These are phyloP conservation scores for Linanthus parryae DNA, from an alignment of 148 eudicot genomes.

Conservation along the genomic window DNA sequence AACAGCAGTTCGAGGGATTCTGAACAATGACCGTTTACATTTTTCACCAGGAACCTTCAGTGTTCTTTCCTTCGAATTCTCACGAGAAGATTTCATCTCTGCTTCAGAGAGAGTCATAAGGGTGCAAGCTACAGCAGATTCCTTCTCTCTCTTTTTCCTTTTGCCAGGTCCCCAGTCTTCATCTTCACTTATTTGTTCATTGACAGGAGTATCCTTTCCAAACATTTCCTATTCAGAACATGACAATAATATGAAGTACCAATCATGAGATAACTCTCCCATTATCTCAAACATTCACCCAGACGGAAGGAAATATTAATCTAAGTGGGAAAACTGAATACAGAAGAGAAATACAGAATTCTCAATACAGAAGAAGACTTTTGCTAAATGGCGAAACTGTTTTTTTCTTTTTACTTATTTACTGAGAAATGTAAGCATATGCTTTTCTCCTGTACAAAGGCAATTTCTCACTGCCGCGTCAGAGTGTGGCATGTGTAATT, in stretches of 20 bases:
- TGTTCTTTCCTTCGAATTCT: conserved; percentile 18
- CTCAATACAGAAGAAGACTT: no score
- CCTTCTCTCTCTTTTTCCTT: conserved; percentile 61
- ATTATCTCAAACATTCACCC: no score
- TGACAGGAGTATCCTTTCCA: conserved; percentile 55
- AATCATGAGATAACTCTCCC: neutral
- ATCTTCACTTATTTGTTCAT: conserved; percentile 73
- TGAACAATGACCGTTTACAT: conserved; percentile 39
- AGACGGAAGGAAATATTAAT: no score
- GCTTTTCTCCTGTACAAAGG: no score
- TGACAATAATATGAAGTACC: neutral
- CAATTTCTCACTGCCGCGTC: no score
- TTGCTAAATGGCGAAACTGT: no score
- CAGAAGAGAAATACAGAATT: no score
- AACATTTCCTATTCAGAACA: conserved; percentile 74
- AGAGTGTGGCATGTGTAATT: no score
- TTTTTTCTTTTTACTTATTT: no score
- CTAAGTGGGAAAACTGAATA: no score
- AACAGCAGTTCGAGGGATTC: conserved; percentile 64
- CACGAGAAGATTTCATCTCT: conserved; percentile 27
- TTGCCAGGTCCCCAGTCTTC: conserved; percentile 94
- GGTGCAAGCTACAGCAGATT: conserved; percentile 63
- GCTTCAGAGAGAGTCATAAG: conserved; percentile 53
- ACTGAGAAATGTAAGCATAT: no score
- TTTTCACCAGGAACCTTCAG: conserved; percentile 18